phyloP scores from a whole-genome alignment of 306 rosid species.

The Begonia peltatifolia region DNA sequence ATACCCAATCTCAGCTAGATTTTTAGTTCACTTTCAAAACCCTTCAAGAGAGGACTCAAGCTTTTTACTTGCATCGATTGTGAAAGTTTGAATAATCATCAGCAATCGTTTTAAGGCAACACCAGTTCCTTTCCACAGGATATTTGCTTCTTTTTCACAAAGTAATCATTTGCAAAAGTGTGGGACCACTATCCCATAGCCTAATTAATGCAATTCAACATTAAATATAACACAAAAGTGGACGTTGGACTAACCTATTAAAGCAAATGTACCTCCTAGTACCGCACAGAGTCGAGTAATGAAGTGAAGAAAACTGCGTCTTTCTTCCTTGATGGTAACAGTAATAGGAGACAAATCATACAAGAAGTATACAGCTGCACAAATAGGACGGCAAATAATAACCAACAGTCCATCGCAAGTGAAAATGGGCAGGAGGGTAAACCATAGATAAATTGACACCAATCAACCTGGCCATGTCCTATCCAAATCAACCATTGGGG shows the following conservation, averaged over 20 bases:
- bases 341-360: slow-evolving; percentile 97
- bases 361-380: slow-evolving; percentile 92
- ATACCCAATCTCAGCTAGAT: too few species aligned
- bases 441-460: neutral
- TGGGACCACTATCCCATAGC: too few species aligned
- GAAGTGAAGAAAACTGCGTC: slow-evolving; percentile 94
- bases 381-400: neutral
- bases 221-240: neutral
- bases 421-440: neutral
- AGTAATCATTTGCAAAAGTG: too few species aligned
- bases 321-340: slow-evolving; percentile 93
- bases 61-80: too few species aligned
- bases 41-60: too few species aligned
- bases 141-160: too few species aligned
- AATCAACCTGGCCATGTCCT: slow-evolving; percentile 72
- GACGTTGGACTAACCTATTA: slow-evolving; percentile 47
- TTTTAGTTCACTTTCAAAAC: too few species aligned
- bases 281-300: slow-evolving; percentile 94
- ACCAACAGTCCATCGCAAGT: too few species aligned
- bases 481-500: slow-evolving; percentile 61
- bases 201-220: too few species aligned
- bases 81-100: too few species aligned
- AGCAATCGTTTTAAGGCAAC: too few species aligned
- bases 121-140: too few species aligned
- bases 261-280: slow-evolving; percentile 92